Percentiles rank a stretch among this genome's conserved stretches.
These are phyloP conservation scores for Phylloporus scabripes DNA, from an alignment of 768 basidiomycete species.

Conservation along the genomic window DNA sequence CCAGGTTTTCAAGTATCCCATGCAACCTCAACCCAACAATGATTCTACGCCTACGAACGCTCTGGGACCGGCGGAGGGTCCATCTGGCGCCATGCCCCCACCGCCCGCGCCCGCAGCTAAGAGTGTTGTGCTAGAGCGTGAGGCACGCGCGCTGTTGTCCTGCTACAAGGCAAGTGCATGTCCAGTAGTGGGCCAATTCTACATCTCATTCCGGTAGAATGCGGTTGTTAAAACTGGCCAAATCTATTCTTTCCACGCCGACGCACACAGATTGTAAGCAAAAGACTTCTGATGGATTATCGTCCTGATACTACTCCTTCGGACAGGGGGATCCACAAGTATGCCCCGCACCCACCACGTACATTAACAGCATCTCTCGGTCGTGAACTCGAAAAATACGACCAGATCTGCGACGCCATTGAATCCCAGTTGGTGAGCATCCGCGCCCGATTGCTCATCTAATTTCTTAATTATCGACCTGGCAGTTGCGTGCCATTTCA, in stretches of 20 bases:
- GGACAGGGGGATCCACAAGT: conserved; percentile 50
- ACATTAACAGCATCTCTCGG: conserved; percentile 60
- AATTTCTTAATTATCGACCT: not conserved
- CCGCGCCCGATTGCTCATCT: not conserved
- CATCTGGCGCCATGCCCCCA: conserved; percentile 40
- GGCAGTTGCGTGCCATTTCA: conserved; percentile 64
- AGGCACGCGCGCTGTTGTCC: conserved; percentile 50
- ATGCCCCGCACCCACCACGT: conserved; percentile 59
- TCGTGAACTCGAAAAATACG: conserved; percentile 71
- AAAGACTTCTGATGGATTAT: not conserved
- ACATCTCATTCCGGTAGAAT: conserved; percentile 34
- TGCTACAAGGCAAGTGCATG: conserved; percentile 49
- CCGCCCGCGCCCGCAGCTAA: conserved; percentile 44
- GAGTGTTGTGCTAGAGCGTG: conserved; percentile 52
- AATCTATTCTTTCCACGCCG: conserved; percentile 63
- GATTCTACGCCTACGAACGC: conserved; percentile 6
- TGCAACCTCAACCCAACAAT: conserved; percentile 42
- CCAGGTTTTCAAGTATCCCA: conserved; percentile 13
- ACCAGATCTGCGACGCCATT: conserved; percentile 73
- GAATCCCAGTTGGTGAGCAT: conserved; percentile 62
- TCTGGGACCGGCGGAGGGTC: conserved; percentile 26
- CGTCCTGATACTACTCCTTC: not conserved
- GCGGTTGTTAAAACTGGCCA: conserved; percentile 68
- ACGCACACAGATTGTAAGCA: conserved; percentile 59
- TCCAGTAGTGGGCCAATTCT: not conserved